Base-by-base conservation (phyloP, 2,329 filamentous ascomycete genomes). In the Nigrospora sphaerica region DNA sequence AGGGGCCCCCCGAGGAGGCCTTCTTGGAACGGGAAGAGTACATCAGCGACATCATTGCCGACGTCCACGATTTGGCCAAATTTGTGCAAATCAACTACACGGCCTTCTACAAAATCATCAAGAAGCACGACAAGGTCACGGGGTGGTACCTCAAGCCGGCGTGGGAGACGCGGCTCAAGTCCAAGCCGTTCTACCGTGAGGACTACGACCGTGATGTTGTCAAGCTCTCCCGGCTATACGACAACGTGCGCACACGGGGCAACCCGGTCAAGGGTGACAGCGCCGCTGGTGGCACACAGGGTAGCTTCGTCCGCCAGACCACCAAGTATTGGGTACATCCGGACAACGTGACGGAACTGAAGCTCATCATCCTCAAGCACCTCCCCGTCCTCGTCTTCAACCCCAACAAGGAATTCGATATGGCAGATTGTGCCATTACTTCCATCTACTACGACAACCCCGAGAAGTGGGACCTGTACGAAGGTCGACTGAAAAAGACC, bases 271-370 rank as follows among this genome's bases (percentile, higher is more conserved):
- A 89, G 69, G 93, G 93, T 47, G 93, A 98, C 66, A 88, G 89
- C 55, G 75, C 91, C 9, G 93, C 93, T 14, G 93, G 93, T 57
- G 93, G 92, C 46, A 81, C 79, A 52, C 93, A 98, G 68, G 92
- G 91, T 62, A 97, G 86, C 73, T 98, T 98, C 62, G 83, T 98
- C 51, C 87, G 93, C 49, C 88, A 97, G 63, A 98, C 93, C 1
- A 98, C 93, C 32, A 98, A 98, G 68, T 98, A 98, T 72, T 98
- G 93, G 93, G 93, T 98, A 39, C 93, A 98, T 62, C 88, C 88
- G 3, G 93, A 97, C 68, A 98, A 98, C 62, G 93, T 98, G 57
- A 97, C 93, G 6, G 93, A 98, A 70, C 70, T 98, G 51, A 98
- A 98, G 73, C 83, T 98, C 65, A 92, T 98, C 62, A 91, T 98